Evolutionary conservation across 2,329 filamentous ascomycete species (phyloP).

Genomic region (Arthrobotrys sinensis): DNA sequence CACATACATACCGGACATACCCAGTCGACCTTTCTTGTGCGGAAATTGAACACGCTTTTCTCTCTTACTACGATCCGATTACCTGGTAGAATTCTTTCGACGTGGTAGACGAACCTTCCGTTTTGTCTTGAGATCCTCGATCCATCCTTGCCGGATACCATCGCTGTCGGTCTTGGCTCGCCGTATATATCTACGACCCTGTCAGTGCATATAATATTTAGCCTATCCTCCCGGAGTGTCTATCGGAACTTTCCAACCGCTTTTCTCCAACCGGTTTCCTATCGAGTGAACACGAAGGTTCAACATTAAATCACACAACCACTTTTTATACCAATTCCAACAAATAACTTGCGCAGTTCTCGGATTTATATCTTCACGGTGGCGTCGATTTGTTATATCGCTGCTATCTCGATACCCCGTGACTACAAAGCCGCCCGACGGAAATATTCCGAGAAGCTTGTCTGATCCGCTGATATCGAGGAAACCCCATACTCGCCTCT

Average conservation of each 20-base stretch:
- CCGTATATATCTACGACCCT: conserved; percentile 56
- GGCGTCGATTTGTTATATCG: conserved; percentile 43
- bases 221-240: conserved; percentile 37
- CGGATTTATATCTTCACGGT: conserved; percentile 59
- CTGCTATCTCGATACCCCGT: conserved; percentile 37
- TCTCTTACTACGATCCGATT: conserved; percentile 59
- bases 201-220: conserved; percentile 50
- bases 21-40: conserved; percentile 55
- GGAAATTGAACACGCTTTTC: conserved; percentile 58
- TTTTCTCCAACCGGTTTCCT: conserved; percentile 61
- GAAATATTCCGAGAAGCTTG: conserved; percentile 51
- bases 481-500: conserved; percentile 27
- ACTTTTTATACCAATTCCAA: conserved; percentile 53
- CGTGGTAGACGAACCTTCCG: conserved; percentile 59
- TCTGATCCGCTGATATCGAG: conserved; percentile 58
- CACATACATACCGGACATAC: conserved; percentile 37
- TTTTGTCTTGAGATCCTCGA: conserved; percentile 58
- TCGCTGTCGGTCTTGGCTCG: conserved; percentile 53
- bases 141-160: conserved; percentile 55
- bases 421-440: conserved; percentile 59
- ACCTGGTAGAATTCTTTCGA: conserved; percentile 60
- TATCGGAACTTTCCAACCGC: conserved; percentile 58
- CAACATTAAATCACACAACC: conserved; percentile 33
- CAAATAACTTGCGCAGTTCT: conserved; percentile 59
- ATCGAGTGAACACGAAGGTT: conserved; percentile 44